A percentile compares a stretch with the other conserved stretches of the same genome.
phyloP scores from a whole-genome alignment of 2,329 filamentous ascomycete species.

The Corynespora cassiicola region DNA sequence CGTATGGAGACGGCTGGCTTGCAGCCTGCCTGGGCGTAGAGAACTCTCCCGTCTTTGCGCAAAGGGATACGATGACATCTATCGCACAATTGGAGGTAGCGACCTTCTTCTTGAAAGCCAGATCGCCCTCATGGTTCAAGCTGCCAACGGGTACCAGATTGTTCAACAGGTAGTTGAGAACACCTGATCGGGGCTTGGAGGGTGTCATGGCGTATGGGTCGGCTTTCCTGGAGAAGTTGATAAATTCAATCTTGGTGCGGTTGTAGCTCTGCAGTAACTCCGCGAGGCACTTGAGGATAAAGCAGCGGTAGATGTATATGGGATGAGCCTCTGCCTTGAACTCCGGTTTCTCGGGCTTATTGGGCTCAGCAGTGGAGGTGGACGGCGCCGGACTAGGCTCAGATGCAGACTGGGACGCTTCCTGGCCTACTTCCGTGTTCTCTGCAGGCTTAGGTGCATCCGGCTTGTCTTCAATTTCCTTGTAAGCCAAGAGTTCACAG shows the following conservation, averaged over 20 bases:
- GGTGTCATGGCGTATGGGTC: slow-evolving; percentile 84
- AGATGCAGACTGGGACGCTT: slow-evolving; percentile 13
- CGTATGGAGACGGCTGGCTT: slow-evolving; percentile 43
- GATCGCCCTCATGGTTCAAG: slow-evolving; percentile 74
- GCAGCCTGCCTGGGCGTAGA: slow-evolving; percentile 58
- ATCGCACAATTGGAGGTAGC: slow-evolving; percentile 88
- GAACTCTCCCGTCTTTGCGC: slow-evolving; percentile 85
- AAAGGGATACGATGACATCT: slow-evolving; percentile 83
- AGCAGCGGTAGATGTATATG: slow-evolving; percentile 96
- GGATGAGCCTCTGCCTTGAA: slow-evolving; percentile 95
- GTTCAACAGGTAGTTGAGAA: slow-evolving; percentile 92
- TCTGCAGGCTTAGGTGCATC: slow-evolving; percentile 51
- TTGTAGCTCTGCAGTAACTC: slow-evolving; percentile 93
- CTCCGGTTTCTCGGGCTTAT: slow-evolving; percentile 71
- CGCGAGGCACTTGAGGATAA: slow-evolving; percentile 88
- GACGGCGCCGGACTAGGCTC: slow-evolving; percentile 12
- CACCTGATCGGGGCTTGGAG: slow-evolving; percentile 89
- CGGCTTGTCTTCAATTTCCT: slow-evolving; percentile 89
- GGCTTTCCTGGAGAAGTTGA: slow-evolving; percentile 95
- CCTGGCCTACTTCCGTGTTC: slow-evolving; percentile 40
- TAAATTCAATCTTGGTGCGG: slow-evolving; percentile 95
- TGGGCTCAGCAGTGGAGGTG: slow-evolving; percentile 23
- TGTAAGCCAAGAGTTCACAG: slow-evolving; percentile 89
- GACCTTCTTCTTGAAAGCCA: slow-evolving; percentile 81
- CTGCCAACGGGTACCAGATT: slow-evolving; percentile 73